Conservation (phyloP, 305 asterid genomes). For the Fraxinus ornus region DNA sequence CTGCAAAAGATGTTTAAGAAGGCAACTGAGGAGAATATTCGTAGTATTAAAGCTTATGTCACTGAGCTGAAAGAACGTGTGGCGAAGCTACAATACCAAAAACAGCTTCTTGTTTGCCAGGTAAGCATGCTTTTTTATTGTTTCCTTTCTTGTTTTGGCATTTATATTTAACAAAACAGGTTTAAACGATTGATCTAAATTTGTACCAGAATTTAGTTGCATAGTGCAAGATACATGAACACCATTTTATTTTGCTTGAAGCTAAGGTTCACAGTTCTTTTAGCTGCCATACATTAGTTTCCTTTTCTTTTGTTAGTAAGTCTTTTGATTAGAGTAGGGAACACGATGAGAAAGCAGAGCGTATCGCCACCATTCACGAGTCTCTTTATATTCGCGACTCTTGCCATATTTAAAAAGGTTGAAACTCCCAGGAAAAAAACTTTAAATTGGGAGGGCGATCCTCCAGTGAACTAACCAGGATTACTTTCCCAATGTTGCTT, state of each 20-base stretch:
- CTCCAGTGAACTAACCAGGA: background rate
- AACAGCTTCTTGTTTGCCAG: conserved; percentile 95
- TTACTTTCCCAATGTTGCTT: background rate
- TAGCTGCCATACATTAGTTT: background rate
- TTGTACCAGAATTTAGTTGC: background rate
- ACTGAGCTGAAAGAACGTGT: conserved; percentile 92
- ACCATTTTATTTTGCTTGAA: background rate
- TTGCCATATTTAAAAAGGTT: background rate
- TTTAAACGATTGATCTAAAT: background rate
- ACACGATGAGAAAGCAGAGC: background rate
- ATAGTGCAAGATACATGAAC: background rate
- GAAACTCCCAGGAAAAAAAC: background rate
- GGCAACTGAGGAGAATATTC: conserved; percentile 86
- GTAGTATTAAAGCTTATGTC: conserved; percentile 79
- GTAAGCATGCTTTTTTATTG: conserved; percentile 33
- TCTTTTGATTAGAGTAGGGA: background rate
- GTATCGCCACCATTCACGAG: background rate
- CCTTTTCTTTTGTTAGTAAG: background rate
- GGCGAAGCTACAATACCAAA: conserved; percentile 93
- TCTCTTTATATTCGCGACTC: background rate
- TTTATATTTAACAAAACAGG: background rate
- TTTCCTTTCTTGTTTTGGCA: background rate
- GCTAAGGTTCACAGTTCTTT: background rate
- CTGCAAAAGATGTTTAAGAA: conserved; percentile 87
- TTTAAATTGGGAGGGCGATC: background rate